These are phyloP conservation scores for Cryptococcus sp. DNA, from an alignment of 1,284 basidiomycete genomes.

Conservation along the genomic window DNA sequence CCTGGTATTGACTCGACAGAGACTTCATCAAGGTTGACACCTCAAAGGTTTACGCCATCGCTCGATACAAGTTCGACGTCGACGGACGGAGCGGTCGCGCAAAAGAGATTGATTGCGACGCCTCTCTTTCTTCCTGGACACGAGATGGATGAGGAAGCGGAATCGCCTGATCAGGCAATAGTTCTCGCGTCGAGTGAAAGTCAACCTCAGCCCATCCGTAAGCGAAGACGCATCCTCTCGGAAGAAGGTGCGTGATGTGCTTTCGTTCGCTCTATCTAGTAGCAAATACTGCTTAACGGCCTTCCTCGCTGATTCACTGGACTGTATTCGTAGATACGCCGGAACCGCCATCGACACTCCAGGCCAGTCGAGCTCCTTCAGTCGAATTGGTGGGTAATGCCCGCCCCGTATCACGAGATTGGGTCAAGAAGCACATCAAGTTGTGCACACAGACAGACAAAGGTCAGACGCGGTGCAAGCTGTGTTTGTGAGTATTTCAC, in stretches of 20 bases:
- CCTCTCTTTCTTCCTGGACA: constrained; percentile 10
- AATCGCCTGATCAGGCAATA: background rate
- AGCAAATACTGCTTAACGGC: too few relatives aligned
- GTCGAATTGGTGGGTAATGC: background rate
- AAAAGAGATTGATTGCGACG: background rate
- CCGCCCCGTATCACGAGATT: constrained; percentile 1
- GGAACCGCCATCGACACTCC: background rate
- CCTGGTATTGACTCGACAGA: background rate
- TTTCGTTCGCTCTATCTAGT: too few relatives aligned
- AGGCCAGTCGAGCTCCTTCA: background rate
- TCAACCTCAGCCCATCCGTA: background rate
- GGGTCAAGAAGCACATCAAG: constrained; percentile 4
- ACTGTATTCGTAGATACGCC: too few relatives aligned
- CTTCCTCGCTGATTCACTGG: too few relatives aligned
- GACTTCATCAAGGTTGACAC: too few relatives aligned
- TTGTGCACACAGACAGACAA: background rate
- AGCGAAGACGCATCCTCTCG: background rate
- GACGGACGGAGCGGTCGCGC: background rate
- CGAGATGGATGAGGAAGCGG: constrained; percentile 5
- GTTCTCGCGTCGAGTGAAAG: background rate
- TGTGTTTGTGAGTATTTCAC: constrained; percentile 14
- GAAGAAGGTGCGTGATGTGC: constrained; percentile 5
- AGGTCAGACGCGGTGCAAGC: constrained; percentile 6
- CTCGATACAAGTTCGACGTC: background rate
- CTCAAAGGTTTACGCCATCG: background rate